Conservation (phyloP, 495 filamentous ascomycete genomes). For the Neurospora sp. region DNA sequence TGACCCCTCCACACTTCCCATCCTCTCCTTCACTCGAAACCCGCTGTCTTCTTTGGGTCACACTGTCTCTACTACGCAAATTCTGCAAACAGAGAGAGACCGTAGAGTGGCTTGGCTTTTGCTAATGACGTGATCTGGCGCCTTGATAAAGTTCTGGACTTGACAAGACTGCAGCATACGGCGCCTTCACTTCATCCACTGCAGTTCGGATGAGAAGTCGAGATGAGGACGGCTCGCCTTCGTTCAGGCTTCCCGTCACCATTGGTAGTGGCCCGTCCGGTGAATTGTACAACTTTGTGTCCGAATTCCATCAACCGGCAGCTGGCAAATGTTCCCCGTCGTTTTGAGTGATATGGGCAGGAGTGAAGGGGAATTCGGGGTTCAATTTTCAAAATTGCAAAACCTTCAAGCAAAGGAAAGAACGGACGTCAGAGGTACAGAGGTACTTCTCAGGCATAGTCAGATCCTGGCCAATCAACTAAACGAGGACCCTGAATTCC, state of each 20-base stretch:
- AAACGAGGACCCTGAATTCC: neutral
- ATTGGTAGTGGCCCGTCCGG: neutral
- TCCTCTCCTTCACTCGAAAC: neutral
- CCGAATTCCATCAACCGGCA: neutral
- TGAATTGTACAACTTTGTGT: neutral
- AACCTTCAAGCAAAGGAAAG: neutral
- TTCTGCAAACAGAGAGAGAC: neutral
- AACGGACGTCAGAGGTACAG: neutral
- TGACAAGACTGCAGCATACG: neutral
- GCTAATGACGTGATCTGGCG: neutral
- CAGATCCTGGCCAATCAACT: neutral
- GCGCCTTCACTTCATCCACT: neutral
- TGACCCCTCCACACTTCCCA: neutral
- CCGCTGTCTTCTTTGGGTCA: neutral
- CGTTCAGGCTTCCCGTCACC: neutral
- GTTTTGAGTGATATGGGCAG: neutral
- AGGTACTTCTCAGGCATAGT: neutral
- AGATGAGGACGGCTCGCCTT: neutral
- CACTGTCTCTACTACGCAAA: neutral
- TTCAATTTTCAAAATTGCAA: neutral
- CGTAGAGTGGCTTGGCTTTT: neutral
- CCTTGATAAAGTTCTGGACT: neutral
- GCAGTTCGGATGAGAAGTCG: neutral
- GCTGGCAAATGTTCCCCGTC: neutral
- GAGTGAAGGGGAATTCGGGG: neutral